Base-by-base conservation (phyloP, 202 grass and related monocot species). In the Saccharum hybrid region DNA sequence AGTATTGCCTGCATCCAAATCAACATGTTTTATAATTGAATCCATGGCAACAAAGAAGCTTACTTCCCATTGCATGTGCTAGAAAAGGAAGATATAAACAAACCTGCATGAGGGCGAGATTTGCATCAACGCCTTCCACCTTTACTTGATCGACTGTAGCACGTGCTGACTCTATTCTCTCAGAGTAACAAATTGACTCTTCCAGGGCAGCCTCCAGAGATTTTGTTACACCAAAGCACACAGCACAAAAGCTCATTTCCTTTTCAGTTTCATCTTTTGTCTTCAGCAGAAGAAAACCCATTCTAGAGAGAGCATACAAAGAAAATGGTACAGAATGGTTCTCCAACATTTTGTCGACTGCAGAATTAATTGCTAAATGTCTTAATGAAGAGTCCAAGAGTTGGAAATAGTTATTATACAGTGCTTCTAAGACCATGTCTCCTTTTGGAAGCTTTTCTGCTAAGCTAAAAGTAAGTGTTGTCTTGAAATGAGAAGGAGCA, bases 361-460 rank as follows among this genome's bases (percentile, higher is more conserved):
- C 71, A 76, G 84, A 46, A 51, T 78, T 83, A 65, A 40, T 86
- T 70, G 52, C 60, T 43, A 78, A 80, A 79, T 88, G 83, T 52
- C 82, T 90, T 84, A 81, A 69, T 49, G 83, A 76, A 63, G 64
- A 76, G 41, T 84, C 60, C 76, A 94, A 66, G 26, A 86, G 80
- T 74, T 89, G 81, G 48, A 94, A 87, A 65, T 86, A 91, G 34
- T 94, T 92, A 28, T 85, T 86, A 83, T 86, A 91, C 77, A 98
- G 72, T 26, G 90, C 90, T 94, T 88, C 85, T 88, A 94, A 88
- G 49, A 98, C 85, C 74, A 86, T 84, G 38, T 94, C 95, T 68
- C 92, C 95, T 93, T 92, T 98, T 46, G 95, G 92, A 91, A 98
- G 92, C 61, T 91, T 89, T 90, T 98, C 93, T 78, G 88, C 86